Evolutionary conservation across 768 basidiomycete genomes (phyloP).

Genomic region (Bullera alba): DNA sequence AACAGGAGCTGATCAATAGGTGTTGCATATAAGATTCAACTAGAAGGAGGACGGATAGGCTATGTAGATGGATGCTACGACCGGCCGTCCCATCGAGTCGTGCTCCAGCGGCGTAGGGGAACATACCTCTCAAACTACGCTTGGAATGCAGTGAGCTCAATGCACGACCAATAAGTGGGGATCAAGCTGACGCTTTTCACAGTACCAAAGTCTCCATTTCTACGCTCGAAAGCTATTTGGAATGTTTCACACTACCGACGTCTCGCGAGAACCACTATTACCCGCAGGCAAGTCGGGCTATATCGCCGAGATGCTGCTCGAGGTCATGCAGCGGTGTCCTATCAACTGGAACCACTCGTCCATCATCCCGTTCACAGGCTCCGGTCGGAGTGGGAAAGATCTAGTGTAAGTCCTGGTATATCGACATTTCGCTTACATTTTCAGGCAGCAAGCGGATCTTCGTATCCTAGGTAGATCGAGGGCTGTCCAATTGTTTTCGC

Average conservation of each 20-base stretch:
- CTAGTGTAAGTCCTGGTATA: too few relatives aligned
- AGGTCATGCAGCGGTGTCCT: not conserved
- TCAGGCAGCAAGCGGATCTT: not conserved
- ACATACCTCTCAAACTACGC: not conserved
- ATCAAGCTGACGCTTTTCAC: too few relatives aligned
- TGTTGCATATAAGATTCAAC: not conserved
- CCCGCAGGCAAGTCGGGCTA: not conserved
- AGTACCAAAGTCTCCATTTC: too few relatives aligned
- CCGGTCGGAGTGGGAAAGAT: not conserved
- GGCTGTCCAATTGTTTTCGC: not conserved
- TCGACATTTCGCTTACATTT: too few relatives aligned
- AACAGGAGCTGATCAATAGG: not conserved
- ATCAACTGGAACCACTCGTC: not conserved
- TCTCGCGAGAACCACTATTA: not conserved
- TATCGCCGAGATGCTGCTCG: not conserved
- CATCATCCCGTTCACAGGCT: not conserved
- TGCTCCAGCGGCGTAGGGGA: not conserved
- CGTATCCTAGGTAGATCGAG: not conserved
- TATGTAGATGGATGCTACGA: not conserved
- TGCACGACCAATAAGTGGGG: not conserved
- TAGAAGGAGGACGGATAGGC: not conserved
- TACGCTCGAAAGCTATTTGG: not conserved
- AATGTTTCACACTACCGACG: not conserved
- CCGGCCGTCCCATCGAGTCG: not conserved
- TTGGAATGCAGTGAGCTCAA: not conserved